phyloP scores from a whole-genome alignment of 371 early-diverging fungal genomes.

The Apophysomyces sp. region DNA sequence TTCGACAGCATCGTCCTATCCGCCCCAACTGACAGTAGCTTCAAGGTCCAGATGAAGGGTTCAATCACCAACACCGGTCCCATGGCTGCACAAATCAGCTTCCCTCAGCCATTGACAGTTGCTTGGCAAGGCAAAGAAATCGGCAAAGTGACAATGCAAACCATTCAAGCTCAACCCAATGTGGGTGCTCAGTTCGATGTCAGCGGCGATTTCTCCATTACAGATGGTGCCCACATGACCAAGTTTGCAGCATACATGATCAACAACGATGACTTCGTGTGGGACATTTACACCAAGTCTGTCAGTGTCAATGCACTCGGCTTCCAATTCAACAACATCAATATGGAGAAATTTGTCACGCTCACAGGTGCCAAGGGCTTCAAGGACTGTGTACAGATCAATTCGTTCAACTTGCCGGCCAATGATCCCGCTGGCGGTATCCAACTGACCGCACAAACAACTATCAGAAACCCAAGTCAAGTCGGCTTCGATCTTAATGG shows the following conservation, averaged over 20 bases:
- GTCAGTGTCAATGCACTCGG: constrained; percentile 51
- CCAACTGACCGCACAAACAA: constrained; percentile 38
- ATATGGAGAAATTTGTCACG: constrained; percentile 43
- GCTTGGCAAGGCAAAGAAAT: constrained; percentile 51
- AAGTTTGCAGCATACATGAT: constrained; percentile 56
- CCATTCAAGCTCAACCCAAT: constrained; percentile 34
- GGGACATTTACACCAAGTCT: constrained; percentile 45
- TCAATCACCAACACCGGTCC: constrained; percentile 60
- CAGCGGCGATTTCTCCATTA: constrained; percentile 43
- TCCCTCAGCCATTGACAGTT: constrained; percentile 50
- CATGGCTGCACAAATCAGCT: constrained; percentile 59
- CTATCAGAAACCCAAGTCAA: constrained; percentile 51
- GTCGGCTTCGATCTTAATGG: constrained; percentile 41
- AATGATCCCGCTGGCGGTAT: constrained; percentile 51
- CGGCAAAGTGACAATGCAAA: constrained; percentile 51
- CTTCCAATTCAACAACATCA: constrained; percentile 43
- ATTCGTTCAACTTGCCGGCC: constrained; percentile 49
- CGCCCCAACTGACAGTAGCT: constrained; percentile 42
- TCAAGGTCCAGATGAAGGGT: constrained; percentile 59
- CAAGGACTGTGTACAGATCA: constrained; percentile 47
- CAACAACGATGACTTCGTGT: constrained; percentile 46
- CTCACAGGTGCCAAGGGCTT: constrained; percentile 48
- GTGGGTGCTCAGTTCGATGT: constrained; percentile 44
- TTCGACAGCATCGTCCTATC: constrained; percentile 52
- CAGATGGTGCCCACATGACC: constrained; percentile 36